A percentile compares a stretch with the other conserved stretches of the same genome.
phyloP scores from a whole-genome alignment of 2,329 filamentous ascomycete genomes.

The Conoideocrella luteorostrata region DNA sequence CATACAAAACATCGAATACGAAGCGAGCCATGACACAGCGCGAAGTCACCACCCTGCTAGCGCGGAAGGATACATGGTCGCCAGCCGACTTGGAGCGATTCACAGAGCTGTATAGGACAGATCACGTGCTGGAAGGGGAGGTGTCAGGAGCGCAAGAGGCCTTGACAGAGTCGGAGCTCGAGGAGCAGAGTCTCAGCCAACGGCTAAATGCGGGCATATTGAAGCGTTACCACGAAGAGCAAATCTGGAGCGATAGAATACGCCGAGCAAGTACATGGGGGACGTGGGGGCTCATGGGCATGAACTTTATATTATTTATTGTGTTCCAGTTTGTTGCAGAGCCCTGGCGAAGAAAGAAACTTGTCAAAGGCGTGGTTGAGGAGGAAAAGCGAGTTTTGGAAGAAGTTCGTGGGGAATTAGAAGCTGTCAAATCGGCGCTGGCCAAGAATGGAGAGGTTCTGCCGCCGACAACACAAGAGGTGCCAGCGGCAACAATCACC shows the following conservation, averaged over 20 bases:
- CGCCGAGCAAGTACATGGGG: constrained; percentile 95
- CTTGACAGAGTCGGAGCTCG: constrained; percentile 68
- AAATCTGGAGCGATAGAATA: constrained; percentile 98
- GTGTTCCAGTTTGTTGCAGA: constrained; percentile 84
- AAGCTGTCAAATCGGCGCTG: constrained; percentile 23
- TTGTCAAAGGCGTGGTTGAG: constrained; percentile 78
- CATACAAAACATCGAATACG: constrained; percentile 77
- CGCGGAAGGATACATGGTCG: constrained; percentile 89
- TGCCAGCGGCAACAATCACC: constrained; percentile 1
- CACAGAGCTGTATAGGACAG: constrained; percentile 82
- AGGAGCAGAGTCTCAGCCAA: constrained; percentile 70
- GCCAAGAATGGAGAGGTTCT: constrained; percentile 18
- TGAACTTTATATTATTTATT: constrained; percentile 86
- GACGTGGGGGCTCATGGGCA: constrained; percentile 95
- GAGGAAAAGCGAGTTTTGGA: constrained; percentile 59
- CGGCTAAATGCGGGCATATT: constrained; percentile 77
- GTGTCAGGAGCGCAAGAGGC: constrained; percentile 66
- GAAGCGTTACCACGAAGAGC: constrained; percentile 93
- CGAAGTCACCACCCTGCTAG: constrained; percentile 89
- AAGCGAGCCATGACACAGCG: constrained; percentile 84
- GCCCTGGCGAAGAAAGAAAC: constrained; percentile 76
- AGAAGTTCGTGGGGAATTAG: constrained; percentile 39
- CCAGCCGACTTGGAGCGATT: constrained; percentile 86
- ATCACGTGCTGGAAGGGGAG: constrained; percentile 86
- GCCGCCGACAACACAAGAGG: constrained; percentile 8